phyloP scores from a whole-genome alignment of 2,329 filamentous ascomycete genomes.

The Coniella vitis region DNA sequence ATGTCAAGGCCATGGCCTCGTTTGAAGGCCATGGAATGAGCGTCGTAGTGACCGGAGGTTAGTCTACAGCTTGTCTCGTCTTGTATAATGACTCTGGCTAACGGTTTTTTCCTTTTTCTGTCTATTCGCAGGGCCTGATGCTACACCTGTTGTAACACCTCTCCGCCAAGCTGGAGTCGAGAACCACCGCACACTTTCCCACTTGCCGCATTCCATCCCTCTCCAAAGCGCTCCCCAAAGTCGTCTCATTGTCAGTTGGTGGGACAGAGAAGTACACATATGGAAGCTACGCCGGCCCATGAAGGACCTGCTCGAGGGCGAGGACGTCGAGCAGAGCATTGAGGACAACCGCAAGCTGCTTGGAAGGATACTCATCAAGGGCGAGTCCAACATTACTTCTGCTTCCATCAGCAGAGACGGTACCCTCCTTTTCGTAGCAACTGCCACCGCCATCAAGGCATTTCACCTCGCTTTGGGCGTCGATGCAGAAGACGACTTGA shows the following conservation, averaged over 20 bases:
- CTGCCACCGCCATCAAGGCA: constrained; percentile 65
- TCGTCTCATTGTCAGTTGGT: constrained; percentile 82
- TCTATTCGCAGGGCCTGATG: constrained; percentile 63
- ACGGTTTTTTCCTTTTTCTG: constrained; percentile 17
- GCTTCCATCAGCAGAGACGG: constrained; percentile 62
- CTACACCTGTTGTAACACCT: constrained; percentile 74
- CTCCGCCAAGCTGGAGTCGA: constrained; percentile 71
- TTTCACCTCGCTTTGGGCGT: constrained; percentile 59
- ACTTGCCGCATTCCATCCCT: constrained; percentile 71
- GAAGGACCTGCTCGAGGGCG: constrained; percentile 38
- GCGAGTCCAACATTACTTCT: constrained; percentile 77
- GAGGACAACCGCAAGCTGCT: constrained; percentile 57
- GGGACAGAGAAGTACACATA: constrained; percentile 79
- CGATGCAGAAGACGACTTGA: constrained; percentile 51
- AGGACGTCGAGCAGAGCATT: constrained; percentile 33
- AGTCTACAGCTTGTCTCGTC: constrained; percentile 21
- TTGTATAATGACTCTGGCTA: constrained; percentile 20
- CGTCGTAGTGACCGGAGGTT: constrained; percentile 86
- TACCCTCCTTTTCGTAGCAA: constrained; percentile 64
- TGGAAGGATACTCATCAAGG: constrained; percentile 60
- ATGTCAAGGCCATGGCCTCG: constrained; percentile 89
- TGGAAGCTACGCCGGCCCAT: constrained; percentile 56
- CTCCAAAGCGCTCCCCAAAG: constrained; percentile 65
- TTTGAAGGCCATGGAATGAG: constrained; percentile 82
- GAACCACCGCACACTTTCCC: constrained; percentile 74